Conservation (phyloP, 2,329 filamentous ascomycete genomes). For the Emericellopsis atlantica region DNA sequence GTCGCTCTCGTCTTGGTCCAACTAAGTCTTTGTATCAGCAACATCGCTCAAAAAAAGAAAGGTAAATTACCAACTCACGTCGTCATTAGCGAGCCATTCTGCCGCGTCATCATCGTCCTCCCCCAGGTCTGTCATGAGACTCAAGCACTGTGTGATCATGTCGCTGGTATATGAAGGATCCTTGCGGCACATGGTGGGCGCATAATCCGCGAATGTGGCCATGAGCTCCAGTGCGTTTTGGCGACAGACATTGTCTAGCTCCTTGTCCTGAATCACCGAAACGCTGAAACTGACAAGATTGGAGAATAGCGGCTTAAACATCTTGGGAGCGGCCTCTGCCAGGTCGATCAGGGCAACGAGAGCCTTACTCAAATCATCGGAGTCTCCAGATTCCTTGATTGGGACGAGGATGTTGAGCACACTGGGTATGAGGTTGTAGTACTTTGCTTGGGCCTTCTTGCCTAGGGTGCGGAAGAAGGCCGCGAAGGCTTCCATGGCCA, state of each 20-base stretch:
- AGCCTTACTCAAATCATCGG: conserved; percentile 81
- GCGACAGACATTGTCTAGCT: conserved; percentile 75
- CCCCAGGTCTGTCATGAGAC: conserved; percentile 94
- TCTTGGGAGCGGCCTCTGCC: conserved; percentile 86
- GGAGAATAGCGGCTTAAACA: conserved; percentile 94
- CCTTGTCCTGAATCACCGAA: conserved; percentile 90
- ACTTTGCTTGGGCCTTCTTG: conserved; percentile 83
- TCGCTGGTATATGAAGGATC: conserved; percentile 83
- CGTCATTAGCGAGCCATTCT: conserved; percentile 88
- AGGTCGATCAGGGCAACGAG: conserved; percentile 87
- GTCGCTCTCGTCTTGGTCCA: conserved; percentile 92
- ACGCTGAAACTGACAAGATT: conserved; percentile 88
- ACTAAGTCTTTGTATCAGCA: conserved; percentile 27
- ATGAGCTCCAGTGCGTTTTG: conserved; percentile 95
- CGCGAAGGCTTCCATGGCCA: conserved; percentile 93
- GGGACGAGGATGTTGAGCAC: conserved; percentile 91
- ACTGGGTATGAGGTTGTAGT: conserved; percentile 75
- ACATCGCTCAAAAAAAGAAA: not conserved
- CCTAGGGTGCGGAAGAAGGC: conserved; percentile 85
- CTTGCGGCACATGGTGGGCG: conserved; percentile 88
- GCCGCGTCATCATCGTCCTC: conserved; percentile 87
- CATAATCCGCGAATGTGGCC: conserved; percentile 94
- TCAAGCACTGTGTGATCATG: conserved; percentile 97
- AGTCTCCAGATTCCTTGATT: conserved; percentile 82
- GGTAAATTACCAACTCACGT: conserved; percentile 42